Evolutionary conservation across 495 filamentous ascomycete genomes (phyloP).

Genomic region (Penicillium bovifimosum): DNA sequence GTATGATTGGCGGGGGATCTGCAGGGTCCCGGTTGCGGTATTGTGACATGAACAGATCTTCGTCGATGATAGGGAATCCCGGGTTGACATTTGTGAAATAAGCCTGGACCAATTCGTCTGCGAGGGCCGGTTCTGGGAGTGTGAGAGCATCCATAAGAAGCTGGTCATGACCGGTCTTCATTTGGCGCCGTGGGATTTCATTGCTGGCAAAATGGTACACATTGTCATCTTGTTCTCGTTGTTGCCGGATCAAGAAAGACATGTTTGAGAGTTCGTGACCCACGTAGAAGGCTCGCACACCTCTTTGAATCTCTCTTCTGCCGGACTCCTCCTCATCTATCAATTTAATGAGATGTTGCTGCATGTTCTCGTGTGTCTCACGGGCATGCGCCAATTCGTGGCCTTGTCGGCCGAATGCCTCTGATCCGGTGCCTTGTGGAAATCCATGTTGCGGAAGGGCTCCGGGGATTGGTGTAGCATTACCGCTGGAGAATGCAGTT

Average conservation of each 20-base stretch:
- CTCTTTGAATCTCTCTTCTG: conserved; percentile 39
- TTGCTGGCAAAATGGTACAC: conserved; percentile 46
- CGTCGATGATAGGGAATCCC: conserved; percentile 42
- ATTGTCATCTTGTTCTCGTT: conserved; percentile 41
- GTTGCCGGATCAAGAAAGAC: conserved; percentile 47
- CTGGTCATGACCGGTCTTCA: conserved; percentile 43
- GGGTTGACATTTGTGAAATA: conserved; percentile 44
- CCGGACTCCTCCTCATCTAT: conserved; percentile 43
- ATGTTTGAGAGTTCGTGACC: conserved; percentile 48
- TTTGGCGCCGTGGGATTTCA: conserved; percentile 41
- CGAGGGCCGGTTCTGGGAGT: conserved; percentile 39
- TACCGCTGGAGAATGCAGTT: conserved; percentile 24
- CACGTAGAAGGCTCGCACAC: conserved; percentile 45
- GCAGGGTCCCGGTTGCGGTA: conserved; percentile 43
- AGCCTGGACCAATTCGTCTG: conserved; percentile 44
- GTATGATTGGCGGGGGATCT: conserved; percentile 41
- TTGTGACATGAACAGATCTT: conserved; percentile 44
- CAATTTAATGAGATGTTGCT: conserved; percentile 42
- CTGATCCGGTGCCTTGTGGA: conserved; percentile 17
- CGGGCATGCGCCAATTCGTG: conserved; percentile 28
- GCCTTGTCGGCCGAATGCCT: conserved; percentile 25
- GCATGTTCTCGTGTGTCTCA: conserved; percentile 36
- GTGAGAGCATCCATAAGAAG: conserved; percentile 46
- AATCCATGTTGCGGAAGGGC: conserved; percentile 20
- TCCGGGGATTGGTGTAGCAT: conserved; percentile 17